Evolutionary conservation across 768 basidiomycete species (phyloP), one percentile per base, ranked within the genome.

Genomic region (Daedalea quercina): DNA sequence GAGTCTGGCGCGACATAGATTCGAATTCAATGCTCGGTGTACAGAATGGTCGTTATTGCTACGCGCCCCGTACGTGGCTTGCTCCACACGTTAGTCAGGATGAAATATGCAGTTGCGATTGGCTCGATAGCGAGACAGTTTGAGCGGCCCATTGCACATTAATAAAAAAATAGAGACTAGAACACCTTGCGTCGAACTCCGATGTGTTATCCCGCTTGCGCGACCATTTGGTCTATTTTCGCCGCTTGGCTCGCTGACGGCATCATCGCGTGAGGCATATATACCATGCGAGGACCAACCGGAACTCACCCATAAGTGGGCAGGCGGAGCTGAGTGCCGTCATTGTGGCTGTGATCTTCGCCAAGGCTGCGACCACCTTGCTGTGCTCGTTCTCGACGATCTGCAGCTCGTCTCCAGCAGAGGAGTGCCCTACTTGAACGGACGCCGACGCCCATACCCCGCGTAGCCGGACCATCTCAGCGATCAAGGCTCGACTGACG

Each of bases 251-350:
- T 31, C n/a, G 44, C 50, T 52, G 20, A 33, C 20, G 6, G 7
- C 23, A 17, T 3, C 17, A 33, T 22, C 25, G 25, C 33, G 2
- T 45, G 33, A 12, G 17, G 11, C 7, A 26, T 31, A 13, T 12
- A 49, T 2, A 34, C 24, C 47, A 35, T 2, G 28, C 9, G 31
- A 9, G 46, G 26, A 26, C 12, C 9, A 22, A 4, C 11, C 11
- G 6, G 11, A 3, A 52, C 61, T 22, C 44, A 66, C 65, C 59
- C 62, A 66, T 66, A 37, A 66, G 50, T 12, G 56, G 59, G 44
- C 56, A 62, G 9, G 41, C 54, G 4, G 24, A 33, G 1, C 60
- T 48, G 22, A 64, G 42, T 22, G 41, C 34, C 4, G 48, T 31
- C 63, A 66, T 64, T 11, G 58, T 54, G 1, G 50, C 51, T 3